phyloP scores from a whole-genome alignment of 2,329 filamentous ascomycete genomes.

The Xylariaceae sp. region DNA sequence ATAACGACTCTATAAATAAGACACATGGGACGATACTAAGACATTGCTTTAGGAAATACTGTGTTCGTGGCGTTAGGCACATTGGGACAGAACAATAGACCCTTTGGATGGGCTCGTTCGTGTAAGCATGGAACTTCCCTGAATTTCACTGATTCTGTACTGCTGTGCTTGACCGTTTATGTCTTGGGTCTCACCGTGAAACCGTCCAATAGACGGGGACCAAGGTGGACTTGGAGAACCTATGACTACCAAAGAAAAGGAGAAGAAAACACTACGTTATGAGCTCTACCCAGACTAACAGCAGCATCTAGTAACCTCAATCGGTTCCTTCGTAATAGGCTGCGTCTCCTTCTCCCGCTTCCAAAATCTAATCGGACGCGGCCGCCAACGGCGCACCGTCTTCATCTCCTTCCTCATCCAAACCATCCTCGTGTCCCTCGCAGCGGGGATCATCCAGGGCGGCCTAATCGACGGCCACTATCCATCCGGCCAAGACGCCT shows the following conservation, averaged over 20 bases:
- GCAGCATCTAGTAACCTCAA: slow-evolving; percentile 32
- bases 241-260: not conserved
- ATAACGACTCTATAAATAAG: not conserved
- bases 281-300: not conserved
- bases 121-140: slow-evolving; percentile 13
- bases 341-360: slow-evolving; percentile 37
- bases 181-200: no score
- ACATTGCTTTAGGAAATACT: slow-evolving; percentile 34
- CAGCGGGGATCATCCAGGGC: slow-evolving; percentile 29
- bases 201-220: no score
- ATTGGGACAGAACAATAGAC: slow-evolving; percentile 36
- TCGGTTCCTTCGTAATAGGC: slow-evolving; percentile 39
- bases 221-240: no score
- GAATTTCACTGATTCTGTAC: not conserved
- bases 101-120: slow-evolving; percentile 40
- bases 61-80: slow-evolving; percentile 40
- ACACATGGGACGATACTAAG: not conserved
- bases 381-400: slow-evolving; percentile 28
- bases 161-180: not conserved
- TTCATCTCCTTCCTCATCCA: slow-evolving; percentile 28
- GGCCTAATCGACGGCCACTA: slow-evolving; percentile 29
- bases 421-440: slow-evolving; percentile 26
- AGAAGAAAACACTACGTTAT: not conserved
- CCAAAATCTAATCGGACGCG: slow-evolving; percentile 28
- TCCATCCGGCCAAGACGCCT: slow-evolving; percentile 24